phyloP scores from a whole-genome alignment of 768 basidiomycete genomes.

The Cystobasidium onofrii region DNA sequence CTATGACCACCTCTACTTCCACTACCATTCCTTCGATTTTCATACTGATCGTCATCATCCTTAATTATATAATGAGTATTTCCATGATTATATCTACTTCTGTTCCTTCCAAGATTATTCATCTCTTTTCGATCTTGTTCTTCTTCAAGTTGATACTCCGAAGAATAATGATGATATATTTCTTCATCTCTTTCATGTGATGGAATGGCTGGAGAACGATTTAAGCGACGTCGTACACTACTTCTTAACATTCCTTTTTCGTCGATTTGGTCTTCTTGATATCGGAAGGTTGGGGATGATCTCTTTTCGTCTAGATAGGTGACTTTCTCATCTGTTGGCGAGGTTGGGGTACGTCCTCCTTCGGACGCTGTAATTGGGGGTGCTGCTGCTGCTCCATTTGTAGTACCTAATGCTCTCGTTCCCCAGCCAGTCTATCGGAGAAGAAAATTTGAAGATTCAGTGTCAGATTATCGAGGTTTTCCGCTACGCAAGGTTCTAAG shows the following conservation, averaged over 20 bases:
- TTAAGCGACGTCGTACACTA: background rate
- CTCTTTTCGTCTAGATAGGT: too few relatives aligned
- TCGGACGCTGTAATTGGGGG: background rate
- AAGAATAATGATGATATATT: background rate
- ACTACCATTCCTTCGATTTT: too few relatives aligned
- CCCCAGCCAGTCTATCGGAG: slow-evolving; percentile 73
- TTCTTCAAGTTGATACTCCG: background rate
- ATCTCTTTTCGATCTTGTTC: background rate
- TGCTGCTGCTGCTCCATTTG: background rate
- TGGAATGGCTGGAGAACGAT: background rate
- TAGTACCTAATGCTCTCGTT: slow-evolving; percentile 77
- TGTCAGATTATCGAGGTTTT: background rate
- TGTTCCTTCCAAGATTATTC: background rate
- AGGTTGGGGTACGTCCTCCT: background rate
- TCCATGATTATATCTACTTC: background rate
- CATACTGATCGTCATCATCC: too few relatives aligned
- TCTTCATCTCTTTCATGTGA: background rate
- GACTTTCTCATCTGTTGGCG: too few relatives aligned
- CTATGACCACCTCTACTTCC: too few relatives aligned
- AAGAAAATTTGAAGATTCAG: too few relatives aligned
- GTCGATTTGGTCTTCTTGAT: background rate
- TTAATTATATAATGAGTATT: background rate
- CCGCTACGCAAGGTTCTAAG: too few relatives aligned
- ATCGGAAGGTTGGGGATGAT: background rate
- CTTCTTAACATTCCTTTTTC: background rate